Evolutionary conservation across 2,329 filamentous ascomycete species (phyloP).

Genomic region (Pestalotiopsis sp.): DNA sequence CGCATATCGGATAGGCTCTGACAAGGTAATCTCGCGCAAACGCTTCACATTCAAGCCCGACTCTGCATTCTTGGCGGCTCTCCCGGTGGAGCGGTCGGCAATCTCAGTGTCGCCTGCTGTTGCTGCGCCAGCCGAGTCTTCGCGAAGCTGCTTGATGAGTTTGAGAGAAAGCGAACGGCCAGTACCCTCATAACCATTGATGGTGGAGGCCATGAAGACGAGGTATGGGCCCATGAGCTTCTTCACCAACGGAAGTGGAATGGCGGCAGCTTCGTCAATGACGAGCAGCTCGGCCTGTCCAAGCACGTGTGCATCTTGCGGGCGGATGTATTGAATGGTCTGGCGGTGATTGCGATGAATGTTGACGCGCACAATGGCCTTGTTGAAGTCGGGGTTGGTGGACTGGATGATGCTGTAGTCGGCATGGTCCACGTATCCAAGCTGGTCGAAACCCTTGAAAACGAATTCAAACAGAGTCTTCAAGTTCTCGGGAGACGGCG

Average conservation of each 20-base stretch:
- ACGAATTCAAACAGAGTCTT: slow-evolving; percentile 98
- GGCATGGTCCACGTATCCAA: slow-evolving; percentile 91
- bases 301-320: slow-evolving; percentile 91
- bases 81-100: slow-evolving; percentile 79
- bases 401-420: slow-evolving; percentile 99
- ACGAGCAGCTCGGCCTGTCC: slow-evolving; percentile 95
- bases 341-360: slow-evolving; percentile 93
- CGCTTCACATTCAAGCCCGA: slow-evolving; percentile 70
- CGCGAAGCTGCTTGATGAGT: slow-evolving; percentile 93
- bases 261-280: slow-evolving; percentile 96
- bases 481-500: slow-evolving; percentile 94
- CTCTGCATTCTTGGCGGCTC: slow-evolving; percentile 65
- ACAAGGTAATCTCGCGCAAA: slow-evolving; percentile 87
- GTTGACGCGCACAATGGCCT: slow-evolving; percentile 96
- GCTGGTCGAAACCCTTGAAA: slow-evolving; percentile 95
- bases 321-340: slow-evolving; percentile 98
- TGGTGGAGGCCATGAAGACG: slow-evolving; percentile 98
- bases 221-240: slow-evolving; percentile 97
- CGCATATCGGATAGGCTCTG: slow-evolving; percentile 93
- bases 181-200: slow-evolving; percentile 98
- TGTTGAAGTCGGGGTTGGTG: slow-evolving; percentile 98
- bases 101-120: slow-evolving; percentile 62
- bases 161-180: slow-evolving; percentile 94
- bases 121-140: slow-evolving; percentile 76
- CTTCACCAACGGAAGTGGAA: slow-evolving; percentile 86